phyloP scores from a whole-genome alignment of 2,329 filamentous ascomycete genomes.

The Aureobasidium leucospermi region DNA sequence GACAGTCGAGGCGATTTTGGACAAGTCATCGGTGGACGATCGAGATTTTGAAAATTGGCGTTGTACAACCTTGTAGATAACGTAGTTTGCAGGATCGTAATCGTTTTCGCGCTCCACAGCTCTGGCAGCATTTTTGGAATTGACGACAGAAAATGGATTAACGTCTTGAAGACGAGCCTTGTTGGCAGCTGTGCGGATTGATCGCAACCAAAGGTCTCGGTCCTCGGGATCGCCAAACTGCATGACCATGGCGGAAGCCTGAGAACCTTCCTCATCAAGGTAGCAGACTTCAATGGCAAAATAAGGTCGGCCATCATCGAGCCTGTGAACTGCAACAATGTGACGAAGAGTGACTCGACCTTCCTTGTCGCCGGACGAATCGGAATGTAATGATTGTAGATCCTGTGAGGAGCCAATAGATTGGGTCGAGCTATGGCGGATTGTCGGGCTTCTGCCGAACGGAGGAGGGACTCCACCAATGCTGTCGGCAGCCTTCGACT shows the following conservation, averaged over 20 bases:
- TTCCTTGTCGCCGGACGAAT: slow-evolving; percentile 47
- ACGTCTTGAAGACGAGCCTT: slow-evolving; percentile 46
- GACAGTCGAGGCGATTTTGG: slow-evolving; percentile 56
- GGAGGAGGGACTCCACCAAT: slow-evolving; percentile 41
- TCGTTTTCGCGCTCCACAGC: slow-evolving; percentile 59
- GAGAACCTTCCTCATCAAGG: slow-evolving; percentile 56
- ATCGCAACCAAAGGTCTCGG: slow-evolving; percentile 56
- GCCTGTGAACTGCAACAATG: slow-evolving; percentile 58
- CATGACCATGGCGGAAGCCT: slow-evolving; percentile 55
- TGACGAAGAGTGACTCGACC: slow-evolving; percentile 55
- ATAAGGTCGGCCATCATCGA: slow-evolving; percentile 60
- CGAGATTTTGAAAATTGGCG: slow-evolving; percentile 50
- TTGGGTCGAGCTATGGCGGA: slow-evolving; percentile 50
- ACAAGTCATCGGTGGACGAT: slow-evolving; percentile 58
- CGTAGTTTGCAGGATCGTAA: slow-evolving; percentile 60
- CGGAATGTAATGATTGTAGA: slow-evolving; percentile 44
- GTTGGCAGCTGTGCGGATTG: slow-evolving; percentile 53
- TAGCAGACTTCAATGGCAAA: slow-evolving; percentile 62
- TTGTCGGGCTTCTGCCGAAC: slow-evolving; percentile 35
- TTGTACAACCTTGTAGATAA: slow-evolving; percentile 62
- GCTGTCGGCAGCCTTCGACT: slow-evolving; percentile 56
- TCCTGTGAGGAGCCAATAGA: slow-evolving; percentile 58
- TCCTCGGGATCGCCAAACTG: slow-evolving; percentile 59
- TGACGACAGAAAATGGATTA: slow-evolving; percentile 48
- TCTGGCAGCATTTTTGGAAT: slow-evolving; percentile 55